Evolutionary conservation across 1,284 basidiomycete species (phyloP), one percentile per base, ranked within the genome.

Genomic region (Mycena sp.): DNA sequence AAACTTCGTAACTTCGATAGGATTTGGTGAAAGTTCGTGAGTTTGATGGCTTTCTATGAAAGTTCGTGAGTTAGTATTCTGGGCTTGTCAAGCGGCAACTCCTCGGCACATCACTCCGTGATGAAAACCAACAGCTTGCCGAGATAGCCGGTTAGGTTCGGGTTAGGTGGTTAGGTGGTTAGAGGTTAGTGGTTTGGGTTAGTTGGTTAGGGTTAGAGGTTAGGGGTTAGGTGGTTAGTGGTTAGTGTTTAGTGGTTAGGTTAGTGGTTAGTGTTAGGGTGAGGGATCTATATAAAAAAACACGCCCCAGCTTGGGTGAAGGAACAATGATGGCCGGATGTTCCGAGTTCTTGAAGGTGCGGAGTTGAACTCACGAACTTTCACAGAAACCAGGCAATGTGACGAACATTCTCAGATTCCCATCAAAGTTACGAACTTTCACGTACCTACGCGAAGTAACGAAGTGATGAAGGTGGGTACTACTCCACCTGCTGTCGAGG

Each of bases 281-380:
- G n/a, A 48, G 45, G 26, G 12, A 48, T 48, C 29, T 49, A 49
- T 49, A 45, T 28, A 21, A 7, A 30, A 29, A 46, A 46, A 46
- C 11, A 28, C 6, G 3, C 9, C 23, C 25, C 4, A 17, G 29
- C 29, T n/a, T 7, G 16, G 26, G 17, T 41, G 51, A 41, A 53
- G 38, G 26, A 53, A 41, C 37, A 53, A 26, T 53, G 51, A 53
- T 53, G 51, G 51, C 51, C 37, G 38, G 32, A 37, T 28, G 16
- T 40, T 41, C 38, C 9, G 16, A 12, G 37, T 53, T 53, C 26
- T 21, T 53, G 25, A 41, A 41, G n/a, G 38, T 37, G 38, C 37
- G 16, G 17, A 28, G 38, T 41, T 28, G 4, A 53, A 41, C 3
- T 53, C 14, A 41, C 25, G 38, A 53, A 41, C 26, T 41, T 53